Evolutionary conservation across 225 moss, liverwort and hornwort genomes (phyloP).

Genomic region (Bryum argenteum): DNA sequence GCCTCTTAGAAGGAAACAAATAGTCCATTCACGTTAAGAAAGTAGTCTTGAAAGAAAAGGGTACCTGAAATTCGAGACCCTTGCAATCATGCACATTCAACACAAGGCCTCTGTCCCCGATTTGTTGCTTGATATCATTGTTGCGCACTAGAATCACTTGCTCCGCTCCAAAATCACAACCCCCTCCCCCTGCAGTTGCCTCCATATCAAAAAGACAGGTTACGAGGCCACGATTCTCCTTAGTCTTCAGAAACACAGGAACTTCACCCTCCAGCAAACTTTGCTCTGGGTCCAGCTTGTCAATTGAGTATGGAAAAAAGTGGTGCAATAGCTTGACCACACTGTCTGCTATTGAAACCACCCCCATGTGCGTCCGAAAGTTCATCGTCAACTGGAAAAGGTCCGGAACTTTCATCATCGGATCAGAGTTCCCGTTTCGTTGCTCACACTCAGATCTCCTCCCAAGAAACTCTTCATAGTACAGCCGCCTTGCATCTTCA

Average conservation of each 20-base stretch:
- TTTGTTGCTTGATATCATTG: conserved; percentile 26
- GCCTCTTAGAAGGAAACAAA: background rate
- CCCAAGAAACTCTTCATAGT: conserved; percentile 53
- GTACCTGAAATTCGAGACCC: conserved; percentile 72
- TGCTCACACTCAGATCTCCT: background rate
- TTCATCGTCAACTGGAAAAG: conserved; percentile 55
- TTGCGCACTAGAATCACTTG: conserved; percentile 68
- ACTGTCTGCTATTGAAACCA: conserved; percentile 58
- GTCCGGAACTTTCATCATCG: conserved; percentile 42
- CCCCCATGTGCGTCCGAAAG: conserved; percentile 59
- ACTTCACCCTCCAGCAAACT: conserved; percentile 57
- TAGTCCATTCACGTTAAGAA: background rate
- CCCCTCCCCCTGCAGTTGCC: conserved; percentile 51
- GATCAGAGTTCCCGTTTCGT: background rate
- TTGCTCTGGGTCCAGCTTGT: conserved; percentile 55
- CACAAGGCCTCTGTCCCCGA: conserved; percentile 55
- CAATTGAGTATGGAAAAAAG: conserved; percentile 56
- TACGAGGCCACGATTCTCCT: conserved; percentile 46
- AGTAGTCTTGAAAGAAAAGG: background rate
- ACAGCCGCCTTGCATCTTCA: conserved; percentile 54
- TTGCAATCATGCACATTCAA: conserved; percentile 68
- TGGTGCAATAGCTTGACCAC: conserved; percentile 45
- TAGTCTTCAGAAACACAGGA: conserved; percentile 48
- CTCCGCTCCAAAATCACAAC: conserved; percentile 70
- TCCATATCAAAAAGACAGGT: conserved; percentile 37